These are phyloP conservation scores for Citrus hindsii DNA, from an alignment of 345 rosid species.

Conservation along the genomic window DNA sequence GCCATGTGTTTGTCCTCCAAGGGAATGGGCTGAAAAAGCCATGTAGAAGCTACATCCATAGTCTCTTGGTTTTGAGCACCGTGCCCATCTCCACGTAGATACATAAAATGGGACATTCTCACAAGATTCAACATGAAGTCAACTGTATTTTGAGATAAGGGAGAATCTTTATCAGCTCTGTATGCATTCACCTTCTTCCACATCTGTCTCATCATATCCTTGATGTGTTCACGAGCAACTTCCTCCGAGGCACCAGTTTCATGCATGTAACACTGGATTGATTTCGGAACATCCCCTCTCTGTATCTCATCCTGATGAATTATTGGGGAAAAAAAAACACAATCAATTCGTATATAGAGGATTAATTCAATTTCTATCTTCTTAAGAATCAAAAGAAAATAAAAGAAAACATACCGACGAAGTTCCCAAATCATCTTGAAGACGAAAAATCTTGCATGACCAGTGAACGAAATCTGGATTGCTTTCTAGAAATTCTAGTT, in stretches of 20 bases:
- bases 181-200: slow-evolving; percentile 29
- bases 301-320: not conserved
- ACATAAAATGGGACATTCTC: slow-evolving; percentile 4
- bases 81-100: slow-evolving; percentile 13
- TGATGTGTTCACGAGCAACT: slow-evolving; percentile 22
- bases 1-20: too few relatives aligned
- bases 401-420: not conserved
- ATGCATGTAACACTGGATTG: slow-evolving; percentile 36
- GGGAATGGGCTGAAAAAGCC: slow-evolving; percentile 3
- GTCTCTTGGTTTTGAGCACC: not conserved
- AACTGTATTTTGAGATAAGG: not conserved
- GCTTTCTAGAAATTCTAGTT: slow-evolving; percentile 1
- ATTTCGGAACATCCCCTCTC: slow-evolving; percentile 35
- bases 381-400: too few relatives aligned
- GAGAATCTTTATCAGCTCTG: not conserved
- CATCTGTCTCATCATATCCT: slow-evolving; percentile 2
- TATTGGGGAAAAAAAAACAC: too few relatives aligned
- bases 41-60: not conserved
- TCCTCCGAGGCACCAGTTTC: slow-evolving; percentile 28
- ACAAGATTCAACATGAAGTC: not conserved
- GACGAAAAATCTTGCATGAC: not conserved
- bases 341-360: too few relatives aligned
- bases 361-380: too few relatives aligned
- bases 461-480: not conserved
- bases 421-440: slow-evolving; percentile 15